These are phyloP conservation scores for Leccinum griseonigrum DNA, from an alignment of 1,284 basidiomycete species.

Conservation along the genomic window DNA sequence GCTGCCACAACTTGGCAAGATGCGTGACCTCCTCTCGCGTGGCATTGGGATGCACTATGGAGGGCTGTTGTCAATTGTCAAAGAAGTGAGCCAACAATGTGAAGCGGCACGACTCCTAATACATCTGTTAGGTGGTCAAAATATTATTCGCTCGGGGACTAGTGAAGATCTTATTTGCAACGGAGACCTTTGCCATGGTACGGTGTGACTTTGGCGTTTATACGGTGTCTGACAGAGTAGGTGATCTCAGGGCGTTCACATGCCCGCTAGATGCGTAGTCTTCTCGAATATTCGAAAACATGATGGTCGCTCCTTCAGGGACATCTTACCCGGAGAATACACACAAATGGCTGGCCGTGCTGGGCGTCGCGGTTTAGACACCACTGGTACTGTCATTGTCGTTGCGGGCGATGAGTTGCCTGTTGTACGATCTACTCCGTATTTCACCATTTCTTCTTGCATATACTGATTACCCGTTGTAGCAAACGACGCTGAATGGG, in stretches of 20 bases:
- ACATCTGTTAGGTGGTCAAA: slow-evolving; percentile 77
- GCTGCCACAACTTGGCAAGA: slow-evolving; percentile 92
- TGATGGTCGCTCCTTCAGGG: slow-evolving; percentile 91
- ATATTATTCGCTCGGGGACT: slow-evolving; percentile 94
- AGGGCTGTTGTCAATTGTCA: slow-evolving; percentile 94
- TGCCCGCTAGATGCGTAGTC: slow-evolving; percentile 97
- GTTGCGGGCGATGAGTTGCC: slow-evolving; percentile 84
- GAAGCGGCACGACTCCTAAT: neutral
- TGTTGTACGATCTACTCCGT: slow-evolving; percentile 55
- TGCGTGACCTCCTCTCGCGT: slow-evolving; percentile 87
- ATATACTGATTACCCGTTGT: slow-evolving; percentile 12
- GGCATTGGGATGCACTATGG: slow-evolving; percentile 99
- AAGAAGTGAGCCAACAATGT: slow-evolving; percentile 62
- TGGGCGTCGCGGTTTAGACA: slow-evolving; percentile 92
- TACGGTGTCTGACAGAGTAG: slow-evolving; percentile 7
- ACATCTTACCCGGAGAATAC: slow-evolving; percentile 88
- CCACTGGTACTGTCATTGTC: slow-evolving; percentile 95
- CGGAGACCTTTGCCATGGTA: slow-evolving; percentile 99
- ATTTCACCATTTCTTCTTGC: slow-evolving; percentile 4
- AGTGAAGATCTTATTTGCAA: slow-evolving; percentile 97
- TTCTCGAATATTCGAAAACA: slow-evolving; percentile 97
- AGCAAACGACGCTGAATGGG: slow-evolving; percentile 74
- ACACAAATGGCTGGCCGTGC: slow-evolving; percentile 99
- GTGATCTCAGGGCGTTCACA: slow-evolving; percentile 85
- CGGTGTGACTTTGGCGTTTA: slow-evolving; percentile 16